Conservation (phyloP, 805 yeast species). For the Candida easanensis region DNA sequence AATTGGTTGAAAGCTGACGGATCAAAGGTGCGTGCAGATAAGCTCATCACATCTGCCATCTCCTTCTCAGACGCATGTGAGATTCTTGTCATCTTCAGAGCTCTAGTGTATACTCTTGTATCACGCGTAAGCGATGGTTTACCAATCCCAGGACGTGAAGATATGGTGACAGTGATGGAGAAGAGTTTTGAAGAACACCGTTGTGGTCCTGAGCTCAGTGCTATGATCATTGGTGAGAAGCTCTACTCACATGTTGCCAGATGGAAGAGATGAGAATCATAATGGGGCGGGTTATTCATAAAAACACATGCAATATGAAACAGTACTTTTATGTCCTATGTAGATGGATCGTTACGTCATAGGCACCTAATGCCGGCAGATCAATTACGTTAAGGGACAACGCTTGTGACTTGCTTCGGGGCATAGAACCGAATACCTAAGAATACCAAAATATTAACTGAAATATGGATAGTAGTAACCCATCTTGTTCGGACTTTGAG, state of each 20-base stretch:
- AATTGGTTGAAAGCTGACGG: too few relatives aligned
- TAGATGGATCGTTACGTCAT: too few relatives aligned
- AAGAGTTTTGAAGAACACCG: not conserved
- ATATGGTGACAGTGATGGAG: not conserved
- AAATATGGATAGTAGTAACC: too few relatives aligned
- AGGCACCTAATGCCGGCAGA: too few relatives aligned
- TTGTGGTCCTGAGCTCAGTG: not conserved
- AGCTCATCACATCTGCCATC: not conserved
- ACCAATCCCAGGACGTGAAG: not conserved
- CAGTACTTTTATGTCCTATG: too few relatives aligned
- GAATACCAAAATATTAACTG: too few relatives aligned
- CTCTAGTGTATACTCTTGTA: slow-evolving; percentile 1
- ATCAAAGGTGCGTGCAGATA: not conserved
- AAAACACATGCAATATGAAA: too few relatives aligned
- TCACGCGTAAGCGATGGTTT: not conserved
- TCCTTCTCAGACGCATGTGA: not conserved
- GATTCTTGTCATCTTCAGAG: slow-evolving; percentile 4
- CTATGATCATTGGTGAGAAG: slow-evolving; percentile 5
- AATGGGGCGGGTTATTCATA: too few relatives aligned
- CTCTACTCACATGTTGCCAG: slow-evolving; percentile 4
- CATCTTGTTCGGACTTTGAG: too few relatives aligned
- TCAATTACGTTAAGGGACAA: too few relatives aligned
- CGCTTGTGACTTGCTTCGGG: too few relatives aligned
- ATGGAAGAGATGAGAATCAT: slow-evolving; percentile 1
- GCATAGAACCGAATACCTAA: too few relatives aligned